Evolutionary conservation across 1,284 basidiomycete species (phyloP).

Genomic region (Megacollybia platyphylla): DNA sequence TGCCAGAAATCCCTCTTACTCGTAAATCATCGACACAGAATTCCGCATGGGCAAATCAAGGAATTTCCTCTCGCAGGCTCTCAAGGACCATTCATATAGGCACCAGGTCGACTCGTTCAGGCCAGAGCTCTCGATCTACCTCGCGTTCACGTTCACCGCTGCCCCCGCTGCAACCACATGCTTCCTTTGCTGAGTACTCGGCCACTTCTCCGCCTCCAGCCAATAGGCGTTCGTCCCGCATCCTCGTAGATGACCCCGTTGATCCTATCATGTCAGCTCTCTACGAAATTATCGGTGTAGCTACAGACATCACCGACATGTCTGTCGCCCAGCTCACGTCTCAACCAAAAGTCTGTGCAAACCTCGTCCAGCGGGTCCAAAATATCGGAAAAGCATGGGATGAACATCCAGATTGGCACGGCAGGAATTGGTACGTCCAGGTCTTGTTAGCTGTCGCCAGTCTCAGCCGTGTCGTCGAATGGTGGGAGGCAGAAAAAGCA

Average conservation of each 20-base stretch:
- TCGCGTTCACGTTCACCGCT: conserved; percentile 93
- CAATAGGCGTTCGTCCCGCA: conserved; percentile 61
- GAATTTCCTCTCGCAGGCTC: conserved; percentile 53
- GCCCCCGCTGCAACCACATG: conserved; percentile 57
- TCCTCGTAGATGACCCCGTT: conserved; percentile 65
- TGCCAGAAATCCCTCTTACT: conserved; percentile 50
- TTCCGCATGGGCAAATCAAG: conserved; percentile 42
- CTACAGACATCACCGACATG: conserved; percentile 92
- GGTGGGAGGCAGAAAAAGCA: conserved; percentile 99
- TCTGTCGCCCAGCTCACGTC: conserved; percentile 77
- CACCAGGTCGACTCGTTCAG: conserved; percentile 53
- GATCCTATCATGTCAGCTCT: conserved; percentile 86
- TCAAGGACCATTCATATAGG: conserved; percentile 75
- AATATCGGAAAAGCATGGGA: conserved; percentile 92
- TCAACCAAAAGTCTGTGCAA: conserved; percentile 75
- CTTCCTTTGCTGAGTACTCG: conserved; percentile 49
- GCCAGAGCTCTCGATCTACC: conserved; percentile 85
- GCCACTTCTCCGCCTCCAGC: conserved; percentile 35
- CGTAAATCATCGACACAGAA: conserved; percentile 40
- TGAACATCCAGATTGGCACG: conserved; percentile 95
- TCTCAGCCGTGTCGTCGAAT: conserved; percentile 92
- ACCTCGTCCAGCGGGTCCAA: conserved; percentile 84
- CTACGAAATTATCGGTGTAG: conserved; percentile 87
- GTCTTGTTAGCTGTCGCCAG: conserved; percentile 93
- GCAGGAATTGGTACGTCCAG: conserved; percentile 97